A percentile compares a stretch with the other conserved stretches of the same genome.
Evolutionary conservation across 1,139 yeast species (phyloP).

Genomic region (Pichia sp.): DNA sequence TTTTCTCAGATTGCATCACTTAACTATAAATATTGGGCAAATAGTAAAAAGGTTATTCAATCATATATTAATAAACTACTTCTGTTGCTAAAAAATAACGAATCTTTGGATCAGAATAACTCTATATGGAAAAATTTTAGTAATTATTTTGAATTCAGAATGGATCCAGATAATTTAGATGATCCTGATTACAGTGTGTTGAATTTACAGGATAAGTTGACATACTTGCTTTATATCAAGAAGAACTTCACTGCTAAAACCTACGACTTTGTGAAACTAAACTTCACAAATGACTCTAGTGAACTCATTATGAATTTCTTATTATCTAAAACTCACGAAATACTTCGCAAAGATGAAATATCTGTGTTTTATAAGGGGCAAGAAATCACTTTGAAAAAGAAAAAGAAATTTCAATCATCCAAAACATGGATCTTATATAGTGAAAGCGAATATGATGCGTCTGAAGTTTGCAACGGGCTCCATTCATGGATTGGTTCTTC

Average conservation of each 20-base stretch:
- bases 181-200: conserved; percentile 10
- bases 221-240: conserved; percentile 18
- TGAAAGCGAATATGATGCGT: conserved; percentile 74
- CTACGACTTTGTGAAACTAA: conserved; percentile 18
- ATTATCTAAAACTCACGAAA: conserved; percentile 17
- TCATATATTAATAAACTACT: conserved; percentile 25
- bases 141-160: conserved; percentile 23
- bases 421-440: conserved; percentile 62
- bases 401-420: conserved; percentile 22
- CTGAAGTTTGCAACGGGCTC: conserved; percentile 59
- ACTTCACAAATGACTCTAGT: conserved; percentile 19
- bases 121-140: conserved; percentile 22
- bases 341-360: conserved; percentile 18
- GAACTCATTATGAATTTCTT: conserved; percentile 17
- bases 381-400: conserved; percentile 20
- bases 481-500: conserved; percentile 9
- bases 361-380: conserved; percentile 20
- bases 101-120: conserved; percentile 12
- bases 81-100: conserved; percentile 10
- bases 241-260: conserved; percentile 18
- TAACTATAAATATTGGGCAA: conserved; percentile 27
- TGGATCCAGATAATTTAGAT: conserved; percentile 8
- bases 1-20: conserved; percentile 34
- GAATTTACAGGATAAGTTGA: conserved; percentile 13
- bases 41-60: conserved; percentile 24